These are phyloP conservation scores for Puccinia novopanici DNA, from an alignment of 1,284 basidiomycete species.

Conservation along the genomic window DNA sequence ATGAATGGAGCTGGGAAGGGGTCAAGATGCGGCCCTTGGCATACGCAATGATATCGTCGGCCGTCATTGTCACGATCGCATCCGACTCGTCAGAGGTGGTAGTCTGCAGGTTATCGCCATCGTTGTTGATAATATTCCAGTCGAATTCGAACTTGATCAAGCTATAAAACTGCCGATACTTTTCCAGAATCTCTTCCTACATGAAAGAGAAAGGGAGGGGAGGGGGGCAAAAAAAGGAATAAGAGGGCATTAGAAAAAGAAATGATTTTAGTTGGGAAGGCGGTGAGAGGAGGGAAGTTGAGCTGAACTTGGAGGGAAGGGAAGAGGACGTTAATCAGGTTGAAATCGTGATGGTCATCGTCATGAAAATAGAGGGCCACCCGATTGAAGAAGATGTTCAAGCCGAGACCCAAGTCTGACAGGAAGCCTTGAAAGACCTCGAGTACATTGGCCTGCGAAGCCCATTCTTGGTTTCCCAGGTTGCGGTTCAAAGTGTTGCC, in stretches of 20 bases:
- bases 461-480: slow-evolving; percentile 39
- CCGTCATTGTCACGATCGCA: neutral
- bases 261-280: neutral
- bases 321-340: slow-evolving; percentile 40
- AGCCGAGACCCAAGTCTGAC: neutral
- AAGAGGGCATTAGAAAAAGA: no score
- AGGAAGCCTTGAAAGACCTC: slow-evolving; percentile 14
- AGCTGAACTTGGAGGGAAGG: slow-evolving; percentile 29
- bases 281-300: neutral
- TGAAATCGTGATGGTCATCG: slow-evolving; percentile 28
- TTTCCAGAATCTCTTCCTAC: slow-evolving; percentile 34
- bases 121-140: neutral
- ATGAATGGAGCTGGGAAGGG: neutral
- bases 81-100: neutral
- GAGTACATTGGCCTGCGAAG: neutral
- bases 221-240: neutral
- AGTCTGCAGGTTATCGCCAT: neutral
- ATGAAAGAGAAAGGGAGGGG: neutral
- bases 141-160: slow-evolving; percentile 39
- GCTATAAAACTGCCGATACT: slow-evolving; percentile 32
- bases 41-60: neutral
- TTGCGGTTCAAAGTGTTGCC: slow-evolving; percentile 10
- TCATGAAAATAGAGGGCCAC: slow-evolving; percentile 41
- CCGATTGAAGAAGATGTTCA: slow-evolving; percentile 35
- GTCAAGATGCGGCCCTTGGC: neutral